Evolutionary conservation across 352 stramenopile genomes (phyloP).

Genomic region (Globisporangium polare): DNA sequence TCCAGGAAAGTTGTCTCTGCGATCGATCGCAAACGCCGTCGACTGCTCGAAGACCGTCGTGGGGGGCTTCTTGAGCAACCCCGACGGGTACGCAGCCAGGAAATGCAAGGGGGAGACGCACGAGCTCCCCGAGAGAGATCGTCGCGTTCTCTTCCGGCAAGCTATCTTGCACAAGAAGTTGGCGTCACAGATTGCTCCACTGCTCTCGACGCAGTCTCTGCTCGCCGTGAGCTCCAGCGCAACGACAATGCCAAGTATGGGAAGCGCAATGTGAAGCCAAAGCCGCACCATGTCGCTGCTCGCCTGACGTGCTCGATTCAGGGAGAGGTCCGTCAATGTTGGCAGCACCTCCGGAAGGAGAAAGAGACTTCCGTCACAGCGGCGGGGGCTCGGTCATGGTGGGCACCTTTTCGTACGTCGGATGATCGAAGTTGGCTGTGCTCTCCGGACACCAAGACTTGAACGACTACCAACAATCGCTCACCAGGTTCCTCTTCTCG

Average conservation of each 20-base stretch:
- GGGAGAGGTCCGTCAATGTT: not conserved
- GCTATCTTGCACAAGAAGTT: not conserved
- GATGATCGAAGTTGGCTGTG: not conserved
- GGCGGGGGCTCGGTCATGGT: not conserved
- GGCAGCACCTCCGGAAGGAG: not conserved
- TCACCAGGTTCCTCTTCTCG: not conserved
- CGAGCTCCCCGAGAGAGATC: not conserved
- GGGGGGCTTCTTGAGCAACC: not conserved
- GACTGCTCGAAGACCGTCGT: not conserved
- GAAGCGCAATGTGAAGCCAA: not conserved
- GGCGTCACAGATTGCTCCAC: not conserved
- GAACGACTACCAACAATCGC: not conserved
- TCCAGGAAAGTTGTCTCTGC: not conserved
- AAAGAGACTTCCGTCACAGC: not conserved
- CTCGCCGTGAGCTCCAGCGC: not conserved
- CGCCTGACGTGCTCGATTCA: not conserved
- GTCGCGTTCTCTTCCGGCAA: not conserved
- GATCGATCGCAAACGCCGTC: not conserved
- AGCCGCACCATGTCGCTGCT: not conserved
- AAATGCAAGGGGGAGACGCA: not conserved
- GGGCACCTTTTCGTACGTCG: not conserved
- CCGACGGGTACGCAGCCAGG: not conserved
- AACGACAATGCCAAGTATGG: not conserved
- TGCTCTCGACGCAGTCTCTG: not conserved
- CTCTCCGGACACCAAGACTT: not conserved